Evolutionary conservation across 371 early-diverging fungal species (phyloP).

Genomic region (Zopfochytrium polystomum): DNA sequence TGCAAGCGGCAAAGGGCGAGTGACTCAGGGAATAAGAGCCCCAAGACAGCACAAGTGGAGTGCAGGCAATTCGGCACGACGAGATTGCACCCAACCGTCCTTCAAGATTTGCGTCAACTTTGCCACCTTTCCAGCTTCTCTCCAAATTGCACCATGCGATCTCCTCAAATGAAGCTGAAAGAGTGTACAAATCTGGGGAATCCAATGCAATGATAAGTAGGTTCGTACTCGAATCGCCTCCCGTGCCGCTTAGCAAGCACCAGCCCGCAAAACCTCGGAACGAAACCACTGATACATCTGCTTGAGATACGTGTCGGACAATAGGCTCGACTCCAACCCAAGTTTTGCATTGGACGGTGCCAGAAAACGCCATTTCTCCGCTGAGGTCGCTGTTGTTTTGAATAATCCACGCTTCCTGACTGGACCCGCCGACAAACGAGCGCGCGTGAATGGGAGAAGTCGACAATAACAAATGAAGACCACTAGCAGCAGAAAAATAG

Average conservation of each 20-base stretch:
- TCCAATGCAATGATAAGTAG: conserved; percentile 50
- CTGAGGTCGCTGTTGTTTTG: conserved; percentile 48
- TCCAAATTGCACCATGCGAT: conserved; percentile 47
- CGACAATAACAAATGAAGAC: conserved; percentile 56
- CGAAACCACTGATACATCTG: conserved; percentile 37
- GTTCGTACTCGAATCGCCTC: conserved; percentile 22
- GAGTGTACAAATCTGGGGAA: conserved; percentile 50
- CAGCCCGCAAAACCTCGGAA: conserved; percentile 54
- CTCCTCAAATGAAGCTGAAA: conserved; percentile 58
- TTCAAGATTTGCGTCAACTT: background rate
- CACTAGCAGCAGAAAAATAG: conserved; percentile 52
- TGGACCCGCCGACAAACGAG: conserved; percentile 26
- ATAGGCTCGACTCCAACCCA: conserved; percentile 39
- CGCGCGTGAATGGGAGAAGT: conserved; percentile 66
- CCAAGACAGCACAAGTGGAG: conserved; percentile 39
- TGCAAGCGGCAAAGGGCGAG: conserved; percentile 15
- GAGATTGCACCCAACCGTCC: background rate
- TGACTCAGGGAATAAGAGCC: conserved; percentile 41
- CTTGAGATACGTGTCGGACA: conserved; percentile 11
- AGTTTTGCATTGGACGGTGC: conserved; percentile 36
- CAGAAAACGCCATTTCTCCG: conserved; percentile 58
- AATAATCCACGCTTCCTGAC: conserved; percentile 67
- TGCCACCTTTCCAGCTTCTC: background rate
- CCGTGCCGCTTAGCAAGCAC: conserved; percentile 12
- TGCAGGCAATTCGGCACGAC: background rate